phyloP scores from a whole-genome alignment of 208 protist genomes.

The Histomonas meleagridis region DNA sequence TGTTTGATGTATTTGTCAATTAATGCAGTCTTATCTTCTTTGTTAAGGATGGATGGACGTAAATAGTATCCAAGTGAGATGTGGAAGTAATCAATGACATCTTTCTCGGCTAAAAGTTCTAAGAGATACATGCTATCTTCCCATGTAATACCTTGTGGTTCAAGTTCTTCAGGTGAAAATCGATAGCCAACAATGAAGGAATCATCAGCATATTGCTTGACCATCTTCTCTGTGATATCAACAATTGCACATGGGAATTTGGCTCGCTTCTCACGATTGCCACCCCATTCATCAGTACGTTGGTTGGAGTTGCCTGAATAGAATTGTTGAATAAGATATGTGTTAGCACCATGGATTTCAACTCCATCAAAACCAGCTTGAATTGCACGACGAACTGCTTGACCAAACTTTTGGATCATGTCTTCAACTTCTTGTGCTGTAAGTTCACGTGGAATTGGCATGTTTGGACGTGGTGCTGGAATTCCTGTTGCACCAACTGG shows the following conservation, averaged over 20 bases:
- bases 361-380: slow-evolving; percentile 7
- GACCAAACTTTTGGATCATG: not conserved
- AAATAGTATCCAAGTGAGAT: not conserved
- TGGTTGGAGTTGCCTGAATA: not conserved
- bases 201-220: not conserved
- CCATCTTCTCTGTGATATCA: not conserved
- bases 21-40: not conserved
- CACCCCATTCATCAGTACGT: not conserved
- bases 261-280: not conserved
- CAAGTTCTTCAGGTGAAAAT: not conserved
- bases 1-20: not conserved
- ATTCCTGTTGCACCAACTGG: not conserved
- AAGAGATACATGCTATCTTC: not conserved
- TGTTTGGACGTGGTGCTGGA: not conserved
- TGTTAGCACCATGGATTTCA: slow-evolving; percentile 4
- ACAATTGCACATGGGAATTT: not conserved
- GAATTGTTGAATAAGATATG: not conserved
- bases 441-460: not conserved
- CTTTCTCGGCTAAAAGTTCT: not conserved
- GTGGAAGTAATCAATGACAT: not conserved
- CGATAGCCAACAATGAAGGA: not conserved
- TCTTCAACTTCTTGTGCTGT: not conserved
- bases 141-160: not conserved
- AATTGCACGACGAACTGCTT: not conserved
- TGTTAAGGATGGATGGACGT: not conserved